Conservation (phyloP, 306 rosid genomes). For the Ochetophila trinervis region DNA sequence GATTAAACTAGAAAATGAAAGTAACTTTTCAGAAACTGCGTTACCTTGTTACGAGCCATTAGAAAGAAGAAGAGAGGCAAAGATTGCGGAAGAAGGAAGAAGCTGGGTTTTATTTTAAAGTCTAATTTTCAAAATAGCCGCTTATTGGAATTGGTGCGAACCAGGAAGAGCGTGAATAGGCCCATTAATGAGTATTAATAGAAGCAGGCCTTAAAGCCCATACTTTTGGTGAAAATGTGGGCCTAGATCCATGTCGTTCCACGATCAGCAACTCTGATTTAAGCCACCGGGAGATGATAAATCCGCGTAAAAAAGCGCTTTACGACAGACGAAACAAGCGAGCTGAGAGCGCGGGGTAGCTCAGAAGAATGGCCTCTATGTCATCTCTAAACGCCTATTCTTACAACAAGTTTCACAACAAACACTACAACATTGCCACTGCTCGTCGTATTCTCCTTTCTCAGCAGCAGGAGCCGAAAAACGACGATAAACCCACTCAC, state of each 20-base stretch:
- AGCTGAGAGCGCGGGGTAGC: background rate
- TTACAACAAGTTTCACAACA: slow-evolving; percentile 14
- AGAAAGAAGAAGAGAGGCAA: slow-evolving; percentile 11
- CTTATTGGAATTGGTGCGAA: too few relatives aligned
- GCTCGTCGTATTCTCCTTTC: slow-evolving; percentile 20
- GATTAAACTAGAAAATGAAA: background rate
- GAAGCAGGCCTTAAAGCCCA: background rate
- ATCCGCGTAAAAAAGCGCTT: too few relatives aligned
- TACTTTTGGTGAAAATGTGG: too few relatives aligned
- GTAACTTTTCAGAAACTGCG: background rate
- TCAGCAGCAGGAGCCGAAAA: slow-evolving; percentile 26
- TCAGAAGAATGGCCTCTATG: slow-evolving; percentile 41
- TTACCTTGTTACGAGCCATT: slow-evolving; percentile 83
- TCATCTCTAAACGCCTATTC: slow-evolving; percentile 23
- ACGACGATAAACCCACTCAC: slow-evolving; percentile 22
- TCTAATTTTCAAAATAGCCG: too few relatives aligned
- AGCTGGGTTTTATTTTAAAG: slow-evolving; percentile 14
- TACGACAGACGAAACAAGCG: background rate
- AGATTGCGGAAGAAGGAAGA: slow-evolving; percentile 35
- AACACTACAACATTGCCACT: background rate
- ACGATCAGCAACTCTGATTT: too few relatives aligned
- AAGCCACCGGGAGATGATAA: too few relatives aligned
- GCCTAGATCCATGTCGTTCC: too few relatives aligned
- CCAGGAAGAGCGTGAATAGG: background rate
- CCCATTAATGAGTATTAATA: background rate